Evolutionary conservation across 2,329 filamentous ascomycete genomes (phyloP), one percentile per base, ranked within the genome.

Genomic region (Hypoxylon sp.): DNA sequence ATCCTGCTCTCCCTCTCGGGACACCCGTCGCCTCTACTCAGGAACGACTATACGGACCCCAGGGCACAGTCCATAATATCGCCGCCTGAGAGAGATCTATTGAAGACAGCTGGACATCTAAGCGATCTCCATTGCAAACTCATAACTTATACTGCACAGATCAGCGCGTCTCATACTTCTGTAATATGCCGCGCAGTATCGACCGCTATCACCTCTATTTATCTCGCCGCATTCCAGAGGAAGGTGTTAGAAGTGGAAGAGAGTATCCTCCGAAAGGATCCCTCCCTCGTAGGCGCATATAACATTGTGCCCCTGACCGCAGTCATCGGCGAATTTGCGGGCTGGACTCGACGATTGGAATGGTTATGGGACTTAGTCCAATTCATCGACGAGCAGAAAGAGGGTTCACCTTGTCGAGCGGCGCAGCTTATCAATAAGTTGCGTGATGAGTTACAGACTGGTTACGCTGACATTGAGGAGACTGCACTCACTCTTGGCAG

Each of bases 1-100:
- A 93, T 99, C 83, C 90, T 98, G 81, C 91, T 99, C 81, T 95
- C 94, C 80, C 90, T 98, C 81, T 97, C 94, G 75, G 95, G 96
- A 73, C 93, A 98, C 82, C 91, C 93, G 71, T 98, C 95, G 71
- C 91, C 94, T 73, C 88, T 98, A 77, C 92, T 98, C 82, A 87
- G 87, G 79, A 78, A 82, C 73, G 78, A 83, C 70, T 74, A 74
- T 74, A 80, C 83, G 74, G 83, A 82, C 71, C 78, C 82, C 76
- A 80, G 81, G 74, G 78, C 83, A 58, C 75, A 81, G 75, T 79
- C 83, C 74, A 78, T 86, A 76, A 79, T 91, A 76, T 93, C 94
- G 49, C 91, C 93, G 41, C 90, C 94, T 56, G 95, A 98, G 80
- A 89, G 90, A 76, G 91, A 93, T 72, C 89, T 98, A 68, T 87